Base-by-base conservation (phyloP, 441 rosid genomes). In the Erodium texanum region DNA sequence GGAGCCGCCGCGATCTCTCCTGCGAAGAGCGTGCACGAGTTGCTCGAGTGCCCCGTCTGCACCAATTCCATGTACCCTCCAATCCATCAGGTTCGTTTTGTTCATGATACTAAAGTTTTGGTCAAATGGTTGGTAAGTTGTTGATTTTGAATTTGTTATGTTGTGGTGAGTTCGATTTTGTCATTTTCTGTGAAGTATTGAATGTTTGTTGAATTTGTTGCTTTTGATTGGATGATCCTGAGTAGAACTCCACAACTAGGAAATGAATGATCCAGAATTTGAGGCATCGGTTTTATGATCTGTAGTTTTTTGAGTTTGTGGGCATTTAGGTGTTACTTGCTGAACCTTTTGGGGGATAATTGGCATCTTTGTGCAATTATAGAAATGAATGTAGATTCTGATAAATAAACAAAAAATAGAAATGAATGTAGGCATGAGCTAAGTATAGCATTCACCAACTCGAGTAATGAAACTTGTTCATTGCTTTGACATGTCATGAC, bases 21-120 rank as follows among this genome's bases (percentile, higher is more conserved):
- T 0, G 91, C 93, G 32, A 84, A 88, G 27, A 87, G 93, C 76
- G 93, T 89, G 70, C 89, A 86, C 64, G 96, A 89, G 79, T 80
- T 89, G 82, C 76, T 89, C 0, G 96, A 89, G 68, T 89, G 96
- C 72, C 96, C 96, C 36, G 90, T 89, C 69, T 89, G 96, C 68
- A 89, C 96, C 73, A 83, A 82, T 73, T 89, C 96, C 23, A 87
- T 89, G 96, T 86, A 89, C 68, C 96, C 96, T 32, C 96, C 96
- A 43, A 89, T 89, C 71, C 89, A 89, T 81, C 96, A 89, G 96
- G 90, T 27, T 68, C 18, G 11, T 29, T 15, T 34, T 19, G 65
- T n/a, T 14, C n/a, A 14, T 23, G 3, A 8, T 38, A 0, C n/a
- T 68, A 34, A 16, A 5, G 59, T n/a, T 52, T 52, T 52, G n/a